Base-by-base conservation (phyloP, 2,329 filamentous ascomycete genomes). In the Fusarium domesticum region DNA sequence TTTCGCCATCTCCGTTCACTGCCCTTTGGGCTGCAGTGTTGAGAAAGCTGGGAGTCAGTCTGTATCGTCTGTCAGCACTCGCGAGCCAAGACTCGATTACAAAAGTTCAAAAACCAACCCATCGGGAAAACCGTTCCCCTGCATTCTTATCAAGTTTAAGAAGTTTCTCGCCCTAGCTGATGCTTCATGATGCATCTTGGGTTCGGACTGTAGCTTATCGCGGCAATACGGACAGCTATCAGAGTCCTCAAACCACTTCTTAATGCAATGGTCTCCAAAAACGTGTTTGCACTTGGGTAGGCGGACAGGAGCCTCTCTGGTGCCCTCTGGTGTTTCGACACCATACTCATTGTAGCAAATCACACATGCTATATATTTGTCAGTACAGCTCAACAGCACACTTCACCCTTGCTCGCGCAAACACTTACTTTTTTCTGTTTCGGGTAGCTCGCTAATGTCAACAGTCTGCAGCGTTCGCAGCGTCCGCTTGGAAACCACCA, bases 321-420 rank as follows among this genome's bases (percentile, higher is more conserved):
- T 63, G 2, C 80, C 80, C 50, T 84, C 81, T 0, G 80, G 79
- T 19, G 74, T 80, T 45, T 67, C 61, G 12, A 73, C 67, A 25
- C 78, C 78, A 53, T 76, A 83, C 7, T 82, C 78, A 50, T 82
- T 83, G 57, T 84, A 84, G 64, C 81, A 84, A 46, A 84, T 84
- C 16, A 78, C 72, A 57, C 81, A 84, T 12, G 65, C 80, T 84
- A 51, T 1, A 33, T 47, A 19, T 15, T 34, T 7, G 37, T 61
- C 18, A 60, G 51, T 28, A 8, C 4, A 28, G 23, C 14, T 28
- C 7, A 28, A 3, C 7, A 5, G 23, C 7, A 28, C 14, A 28
- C 23, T 28, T 28, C 23, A 11, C 14, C 37, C 2, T 15, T 18
- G 4, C 2, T 16, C 12, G 18, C 6, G 32, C 16, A 11, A 42